Conservation (phyloP, 345 rosid genomes). For the Lepidium didymum region DNA sequence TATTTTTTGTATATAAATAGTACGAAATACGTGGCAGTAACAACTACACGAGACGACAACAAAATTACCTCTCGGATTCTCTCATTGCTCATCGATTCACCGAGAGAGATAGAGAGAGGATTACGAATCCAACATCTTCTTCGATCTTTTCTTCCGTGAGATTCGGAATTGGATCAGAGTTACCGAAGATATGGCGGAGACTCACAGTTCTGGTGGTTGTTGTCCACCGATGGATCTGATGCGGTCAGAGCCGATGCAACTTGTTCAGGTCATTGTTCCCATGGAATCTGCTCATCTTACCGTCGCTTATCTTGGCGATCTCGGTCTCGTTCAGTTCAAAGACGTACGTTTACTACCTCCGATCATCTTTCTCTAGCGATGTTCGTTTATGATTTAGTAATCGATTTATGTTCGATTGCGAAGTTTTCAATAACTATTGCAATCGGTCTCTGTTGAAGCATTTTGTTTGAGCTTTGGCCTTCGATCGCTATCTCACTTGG, state of each 20-base stretch:
- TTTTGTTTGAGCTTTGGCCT: not conserved
- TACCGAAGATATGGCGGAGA: slow-evolving; percentile 41
- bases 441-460: not conserved
- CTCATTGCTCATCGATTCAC: not conserved
- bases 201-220: slow-evolving; percentile 54
- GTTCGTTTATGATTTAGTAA: not conserved
- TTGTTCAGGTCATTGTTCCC: slow-evolving; percentile 87
- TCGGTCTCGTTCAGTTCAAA: slow-evolving; percentile 90
- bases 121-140: not conserved
- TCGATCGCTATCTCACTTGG: not conserved
- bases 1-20: no score
- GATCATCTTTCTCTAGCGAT: slow-evolving; percentile 10
- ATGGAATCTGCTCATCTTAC: slow-evolving; percentile 86
- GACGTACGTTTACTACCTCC: slow-evolving; percentile 50
- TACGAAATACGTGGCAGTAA: slow-evolving; percentile 17
- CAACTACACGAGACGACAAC: slow-evolving; percentile 18
- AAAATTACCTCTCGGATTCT: not conserved
- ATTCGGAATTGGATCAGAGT: not conserved
- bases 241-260: slow-evolving; percentile 90
- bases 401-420: not conserved
- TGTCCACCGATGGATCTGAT: slow-evolving; percentile 95
- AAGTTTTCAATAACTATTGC: not conserved
- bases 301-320: slow-evolving; percentile 86
- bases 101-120: not conserved
- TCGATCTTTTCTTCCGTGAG: slow-evolving; percentile 1